Evolutionary conservation across 208 protist genomes (phyloP), one percentile per base, ranked within the genome.

Genomic region (Trypanosoma avium): DNA sequence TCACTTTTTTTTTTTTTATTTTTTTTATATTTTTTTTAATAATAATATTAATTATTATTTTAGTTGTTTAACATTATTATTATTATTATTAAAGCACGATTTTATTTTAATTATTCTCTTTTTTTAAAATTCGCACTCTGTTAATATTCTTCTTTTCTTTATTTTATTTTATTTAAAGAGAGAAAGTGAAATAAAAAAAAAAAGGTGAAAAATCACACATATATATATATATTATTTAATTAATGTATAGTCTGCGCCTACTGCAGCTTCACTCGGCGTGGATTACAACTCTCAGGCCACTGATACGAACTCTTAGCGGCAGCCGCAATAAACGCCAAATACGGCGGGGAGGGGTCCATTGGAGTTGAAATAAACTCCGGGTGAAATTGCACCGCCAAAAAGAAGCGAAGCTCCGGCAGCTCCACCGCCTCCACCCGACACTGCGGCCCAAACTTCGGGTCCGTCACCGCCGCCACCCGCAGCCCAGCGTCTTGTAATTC

Each of bases 321-420:
- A 0, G 97, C 97, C 1, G 83, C 79, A 19, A 99, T 72, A 67
- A 99, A 97, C 59, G 97, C 98, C 6, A 98, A 56, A 79, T 99
- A 99, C 60, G 94, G 88, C 46, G 98, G 97, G 12, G 96, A 98
- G 27, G 98, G 98, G 58, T 93, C 86, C 29, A 95, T 80, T 29
- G 97, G 97, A 10, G 96, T 85, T 3, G 94, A 96, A 50, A 97
- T 86, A 78, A 99, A 99, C 86, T 99, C 98, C 26, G 99, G 99
- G 65, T 99, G 99, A 81, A 94, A 99, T 78, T 99, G 98, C 60
- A 95, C 85, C 2, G 93, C 97, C 19, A 99, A 59, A 81, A 97
- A 98, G 77, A 97, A 98, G 46, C 73, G 78, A 9, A 89, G 67
- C 10, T 69, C 55, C n/a, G 81, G 82, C 22, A 85, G 53, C 69